Percentiles rank a stretch among this genome's conserved stretches.
phyloP scores from a whole-genome alignment of 768 basidiomycete species.

The Daedaleopsis nitida region DNA sequence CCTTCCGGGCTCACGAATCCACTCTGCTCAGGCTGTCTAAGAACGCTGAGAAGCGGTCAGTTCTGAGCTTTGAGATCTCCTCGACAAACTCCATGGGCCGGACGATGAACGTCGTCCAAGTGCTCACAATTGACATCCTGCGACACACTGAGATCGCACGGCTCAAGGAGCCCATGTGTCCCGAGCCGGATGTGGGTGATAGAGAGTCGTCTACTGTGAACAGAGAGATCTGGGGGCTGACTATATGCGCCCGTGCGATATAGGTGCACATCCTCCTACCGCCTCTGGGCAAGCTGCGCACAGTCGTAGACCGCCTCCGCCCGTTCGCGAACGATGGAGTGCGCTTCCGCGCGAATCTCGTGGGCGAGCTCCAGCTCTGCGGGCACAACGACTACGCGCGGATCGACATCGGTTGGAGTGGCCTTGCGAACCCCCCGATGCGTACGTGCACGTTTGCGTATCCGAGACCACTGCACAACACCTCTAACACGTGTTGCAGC shows the following conservation, averaged over 20 bases:
- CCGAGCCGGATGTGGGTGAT: constrained; percentile 74
- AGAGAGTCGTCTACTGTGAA: background rate
- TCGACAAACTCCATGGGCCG: constrained; percentile 66
- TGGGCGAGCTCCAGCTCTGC: constrained; percentile 53
- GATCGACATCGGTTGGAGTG: constrained; percentile 78
- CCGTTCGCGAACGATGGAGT: constrained; percentile 66
- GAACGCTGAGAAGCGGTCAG: constrained; percentile 77
- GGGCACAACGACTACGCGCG: constrained; percentile 74
- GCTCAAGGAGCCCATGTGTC: constrained; percentile 81
- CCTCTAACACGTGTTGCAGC: constrained; percentile 18
- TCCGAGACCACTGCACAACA: too few species aligned
- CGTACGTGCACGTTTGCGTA: constrained; percentile 27
- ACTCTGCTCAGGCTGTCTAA: constrained; percentile 57
- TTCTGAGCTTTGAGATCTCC: constrained; percentile 75
- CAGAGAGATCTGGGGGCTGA: background rate
- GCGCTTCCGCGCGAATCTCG: constrained; percentile 67
- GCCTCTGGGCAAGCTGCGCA: constrained; percentile 72
- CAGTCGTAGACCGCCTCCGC: constrained; percentile 73
- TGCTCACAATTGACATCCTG: constrained; percentile 82
- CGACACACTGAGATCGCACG: constrained; percentile 70
- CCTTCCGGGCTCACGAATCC: background rate
- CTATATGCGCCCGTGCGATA: background rate
- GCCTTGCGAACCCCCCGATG: constrained; percentile 67
- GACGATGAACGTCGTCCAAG: constrained; percentile 69
- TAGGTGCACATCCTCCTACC: constrained; percentile 82